Evolutionary conservation across 1,284 basidiomycete genomes (phyloP).

Genomic region (Moesziomyces aphidis): DNA sequence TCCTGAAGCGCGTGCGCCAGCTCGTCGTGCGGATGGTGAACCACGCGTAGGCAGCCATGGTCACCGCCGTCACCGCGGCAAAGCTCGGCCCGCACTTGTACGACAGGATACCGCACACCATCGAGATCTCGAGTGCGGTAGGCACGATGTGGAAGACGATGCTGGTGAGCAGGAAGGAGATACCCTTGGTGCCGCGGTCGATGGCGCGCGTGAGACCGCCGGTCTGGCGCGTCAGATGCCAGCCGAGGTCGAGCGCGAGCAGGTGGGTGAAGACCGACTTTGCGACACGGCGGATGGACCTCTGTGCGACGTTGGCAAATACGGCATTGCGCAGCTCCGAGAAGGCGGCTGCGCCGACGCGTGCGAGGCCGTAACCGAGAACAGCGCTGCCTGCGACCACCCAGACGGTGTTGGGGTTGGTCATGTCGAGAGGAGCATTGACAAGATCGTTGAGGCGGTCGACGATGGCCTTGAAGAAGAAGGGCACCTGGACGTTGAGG

Average conservation of each 20-base stretch:
- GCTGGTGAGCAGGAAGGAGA: conserved; percentile 92
- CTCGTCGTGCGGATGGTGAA: conserved; percentile 95
- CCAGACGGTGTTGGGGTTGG: conserved; percentile 85
- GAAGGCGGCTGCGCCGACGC: conserved; percentile 89
- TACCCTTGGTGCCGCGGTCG: conserved; percentile 96
- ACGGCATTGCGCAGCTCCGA: conserved; percentile 94
- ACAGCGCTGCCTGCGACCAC: conserved; percentile 88
- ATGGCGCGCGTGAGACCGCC: conserved; percentile 96
- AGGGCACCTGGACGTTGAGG: conserved; percentile 95
- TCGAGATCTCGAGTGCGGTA: conserved; percentile 92
- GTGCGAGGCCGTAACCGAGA: conserved; percentile 89
- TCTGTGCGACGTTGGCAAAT: conserved; percentile 95
- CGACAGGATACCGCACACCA: conserved; percentile 96
- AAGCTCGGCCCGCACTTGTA: conserved; percentile 98
- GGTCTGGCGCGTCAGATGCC: conserved; percentile 92
- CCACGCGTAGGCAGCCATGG: conserved; percentile 93
- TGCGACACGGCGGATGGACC: conserved; percentile 92
- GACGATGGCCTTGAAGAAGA: conserved; percentile 92
- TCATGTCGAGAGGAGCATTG: conserved; percentile 74
- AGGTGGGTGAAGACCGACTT: conserved; percentile 93
- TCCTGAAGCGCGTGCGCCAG: conserved; percentile 95
- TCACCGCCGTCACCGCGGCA: conserved; percentile 86
- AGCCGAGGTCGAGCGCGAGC: conserved; percentile 88
- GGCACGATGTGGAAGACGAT: conserved; percentile 95
- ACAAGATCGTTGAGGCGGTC: conserved; percentile 79